A percentile compares a stretch with the other conserved stretches of the same genome.
Evolutionary conservation across 2,329 filamentous ascomycete genomes (phyloP).

Genomic region (Ophiostoma perfectum): DNA sequence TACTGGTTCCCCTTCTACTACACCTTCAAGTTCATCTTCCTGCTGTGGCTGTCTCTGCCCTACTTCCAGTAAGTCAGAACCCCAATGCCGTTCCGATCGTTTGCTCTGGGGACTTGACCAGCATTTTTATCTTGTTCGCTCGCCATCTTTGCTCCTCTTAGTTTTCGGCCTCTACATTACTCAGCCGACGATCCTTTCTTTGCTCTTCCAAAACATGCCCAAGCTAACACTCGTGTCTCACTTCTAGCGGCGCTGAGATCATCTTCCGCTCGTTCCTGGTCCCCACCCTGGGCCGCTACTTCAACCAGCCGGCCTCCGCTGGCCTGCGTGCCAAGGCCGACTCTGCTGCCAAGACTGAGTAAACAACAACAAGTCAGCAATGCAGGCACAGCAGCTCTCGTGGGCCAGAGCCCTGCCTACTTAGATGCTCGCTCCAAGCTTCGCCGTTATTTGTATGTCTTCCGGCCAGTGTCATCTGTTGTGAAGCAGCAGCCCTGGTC

Average conservation of each 20-base stretch:
- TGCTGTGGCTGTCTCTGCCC: constrained; percentile 96
- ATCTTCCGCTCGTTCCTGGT: constrained; percentile 95
- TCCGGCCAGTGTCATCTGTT: too few relatives aligned
- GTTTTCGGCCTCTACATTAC: neutral
- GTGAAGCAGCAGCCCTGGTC: too few relatives aligned
- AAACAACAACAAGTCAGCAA: constrained; percentile 29
- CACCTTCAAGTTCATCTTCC: constrained; percentile 97
- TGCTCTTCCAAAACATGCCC: neutral
- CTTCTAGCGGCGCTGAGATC: constrained; percentile 77
- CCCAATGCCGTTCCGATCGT: too few relatives aligned
- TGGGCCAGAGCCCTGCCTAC: constrained; percentile 10
- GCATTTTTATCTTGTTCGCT: too few relatives aligned
- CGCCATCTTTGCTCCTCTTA: neutral
- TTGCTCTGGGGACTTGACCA: too few relatives aligned
- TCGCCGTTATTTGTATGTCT: neutral
- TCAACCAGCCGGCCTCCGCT: constrained; percentile 63
- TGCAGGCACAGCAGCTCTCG: constrained; percentile 9
- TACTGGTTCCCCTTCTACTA: constrained; percentile 99
- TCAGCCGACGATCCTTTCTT: neutral
- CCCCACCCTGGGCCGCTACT: constrained; percentile 90
- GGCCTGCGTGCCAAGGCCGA: constrained; percentile 87
- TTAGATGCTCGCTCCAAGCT: neutral
- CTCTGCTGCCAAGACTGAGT: constrained; percentile 64
- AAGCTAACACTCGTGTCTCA: constrained; percentile 13
- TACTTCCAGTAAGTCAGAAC: constrained; percentile 68